Percentiles rank a stretch among this genome's conserved stretches.
These are phyloP conservation scores for Phytophthora sansomeana DNA, from an alignment of 352 stramenopile species.

Conservation along the genomic window DNA sequence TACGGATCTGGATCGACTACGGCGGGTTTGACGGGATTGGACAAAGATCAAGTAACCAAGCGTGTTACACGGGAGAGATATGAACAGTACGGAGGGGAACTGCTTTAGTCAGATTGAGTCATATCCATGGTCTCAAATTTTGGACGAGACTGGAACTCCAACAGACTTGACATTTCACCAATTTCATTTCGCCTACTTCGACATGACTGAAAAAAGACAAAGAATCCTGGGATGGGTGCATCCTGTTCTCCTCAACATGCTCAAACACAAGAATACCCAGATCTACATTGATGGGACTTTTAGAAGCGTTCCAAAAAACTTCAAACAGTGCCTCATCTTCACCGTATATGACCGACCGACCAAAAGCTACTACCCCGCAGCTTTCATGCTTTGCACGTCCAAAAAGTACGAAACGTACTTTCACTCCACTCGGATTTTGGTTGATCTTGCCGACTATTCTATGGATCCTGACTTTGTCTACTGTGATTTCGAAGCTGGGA, in stretches of 20 bases:
- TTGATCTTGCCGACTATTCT: background rate
- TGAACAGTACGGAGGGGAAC: too few species aligned
- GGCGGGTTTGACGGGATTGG: too few species aligned
- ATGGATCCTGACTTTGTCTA: slow-evolving; percentile 12
- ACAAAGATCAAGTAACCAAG: too few species aligned
- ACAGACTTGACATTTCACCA: background rate
- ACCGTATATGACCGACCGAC: slow-evolving; percentile 7
- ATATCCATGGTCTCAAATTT: background rate
- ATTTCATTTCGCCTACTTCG: slow-evolving; percentile 3
- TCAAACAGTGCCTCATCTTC: slow-evolving; percentile 23
- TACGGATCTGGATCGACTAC: too few species aligned
- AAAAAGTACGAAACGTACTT: slow-evolving; percentile 16
- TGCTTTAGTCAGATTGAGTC: too few species aligned
- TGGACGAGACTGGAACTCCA: background rate
- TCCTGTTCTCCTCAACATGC: slow-evolving; percentile 13
- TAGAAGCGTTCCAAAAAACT: slow-evolving; percentile 7
- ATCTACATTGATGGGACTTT: slow-evolving; percentile 40
- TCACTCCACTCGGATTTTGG: background rate
- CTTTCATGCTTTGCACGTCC: slow-evolving; percentile 3
- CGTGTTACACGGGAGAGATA: too few species aligned
- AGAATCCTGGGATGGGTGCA: slow-evolving; percentile 33
- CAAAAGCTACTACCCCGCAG: background rate
- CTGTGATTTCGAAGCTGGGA: slow-evolving; percentile 18
- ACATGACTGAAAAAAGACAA: background rate
- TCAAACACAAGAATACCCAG: background rate